phyloP scores from a whole-genome alignment of 805 yeast species.

The Zygoascus biomembranicola region DNA sequence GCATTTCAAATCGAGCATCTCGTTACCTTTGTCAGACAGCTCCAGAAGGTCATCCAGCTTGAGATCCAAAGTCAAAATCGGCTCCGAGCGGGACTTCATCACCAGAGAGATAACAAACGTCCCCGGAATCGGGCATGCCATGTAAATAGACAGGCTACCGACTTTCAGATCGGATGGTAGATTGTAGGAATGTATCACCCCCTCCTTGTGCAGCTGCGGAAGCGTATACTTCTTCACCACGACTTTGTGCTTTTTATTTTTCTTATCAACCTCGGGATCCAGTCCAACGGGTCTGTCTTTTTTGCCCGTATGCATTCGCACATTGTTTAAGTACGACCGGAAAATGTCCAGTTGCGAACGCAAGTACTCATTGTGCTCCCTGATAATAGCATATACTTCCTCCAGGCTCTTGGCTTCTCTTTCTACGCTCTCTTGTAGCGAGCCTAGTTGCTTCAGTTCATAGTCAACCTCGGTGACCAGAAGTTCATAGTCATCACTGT shows the following conservation, averaged over 20 bases:
- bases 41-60: conserved; percentile 30
- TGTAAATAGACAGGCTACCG: conserved; percentile 18
- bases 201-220: conserved; percentile 21
- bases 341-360: conserved; percentile 30
- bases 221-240: conserved; percentile 21
- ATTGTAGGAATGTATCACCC: conserved; percentile 22
- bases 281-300: conserved; percentile 18
- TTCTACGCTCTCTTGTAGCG: conserved; percentile 24
- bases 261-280: conserved; percentile 8
- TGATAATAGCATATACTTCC: conserved; percentile 25
- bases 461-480: conserved; percentile 28
- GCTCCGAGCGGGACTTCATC: conserved; percentile 25
- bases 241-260: conserved; percentile 10
- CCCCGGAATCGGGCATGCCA: conserved; percentile 26
- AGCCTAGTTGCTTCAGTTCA: conserved; percentile 29
- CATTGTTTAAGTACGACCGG: conserved; percentile 29
- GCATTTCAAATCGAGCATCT: conserved; percentile 24
- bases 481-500: conserved; percentile 21
- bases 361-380: conserved; percentile 31
- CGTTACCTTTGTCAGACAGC: conserved; percentile 18
- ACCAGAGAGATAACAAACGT: conserved; percentile 26
- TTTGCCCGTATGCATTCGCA: conserved; percentile 27
- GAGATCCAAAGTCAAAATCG: conserved; percentile 25
- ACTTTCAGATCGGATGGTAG: conserved; percentile 19
- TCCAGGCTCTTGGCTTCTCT: conserved; percentile 26